These are phyloP conservation scores for Cryptococcus sp. DNA, from an alignment of 1,284 basidiomycete genomes.

Conservation along the genomic window DNA sequence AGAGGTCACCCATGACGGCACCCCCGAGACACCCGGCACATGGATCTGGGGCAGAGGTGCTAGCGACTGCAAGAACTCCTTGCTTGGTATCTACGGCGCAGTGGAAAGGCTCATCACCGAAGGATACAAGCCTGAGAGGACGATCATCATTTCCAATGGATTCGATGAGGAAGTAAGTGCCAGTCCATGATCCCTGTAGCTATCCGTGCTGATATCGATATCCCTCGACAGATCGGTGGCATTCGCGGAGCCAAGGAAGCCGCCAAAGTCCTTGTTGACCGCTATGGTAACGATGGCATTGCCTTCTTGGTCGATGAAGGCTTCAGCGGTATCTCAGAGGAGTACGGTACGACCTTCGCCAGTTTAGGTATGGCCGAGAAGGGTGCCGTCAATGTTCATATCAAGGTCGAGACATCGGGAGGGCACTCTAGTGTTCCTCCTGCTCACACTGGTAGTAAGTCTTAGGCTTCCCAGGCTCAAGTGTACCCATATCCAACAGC, in stretches of 20 bases:
- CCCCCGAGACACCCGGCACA: slow-evolving; percentile 45
- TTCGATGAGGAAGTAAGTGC: slow-evolving; percentile 59
- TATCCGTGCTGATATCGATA: too few species aligned
- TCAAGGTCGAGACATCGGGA: slow-evolving; percentile 50
- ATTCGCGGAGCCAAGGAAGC: slow-evolving; percentile 48
- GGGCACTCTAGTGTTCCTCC: slow-evolving; percentile 53
- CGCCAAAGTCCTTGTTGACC: slow-evolving; percentile 41
- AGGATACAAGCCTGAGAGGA: slow-evolving; percentile 54
- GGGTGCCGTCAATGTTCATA: slow-evolving; percentile 48
- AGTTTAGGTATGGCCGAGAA: slow-evolving; percentile 56
- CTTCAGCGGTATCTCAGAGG: slow-evolving; percentile 49
- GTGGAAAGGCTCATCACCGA: slow-evolving; percentile 56
- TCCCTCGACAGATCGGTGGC: slow-evolving; percentile 42
- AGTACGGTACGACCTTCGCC: slow-evolving; percentile 50
- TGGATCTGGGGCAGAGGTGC: slow-evolving; percentile 60
- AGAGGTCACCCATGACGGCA: slow-evolving; percentile 48
- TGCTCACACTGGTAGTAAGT: slow-evolving; percentile 52
- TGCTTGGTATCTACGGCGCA: slow-evolving; percentile 55
- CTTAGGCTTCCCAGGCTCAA: background rate
- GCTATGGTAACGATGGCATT: slow-evolving; percentile 53
- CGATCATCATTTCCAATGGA: slow-evolving; percentile 57
- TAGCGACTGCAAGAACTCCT: slow-evolving; percentile 55
- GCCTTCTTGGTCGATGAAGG: slow-evolving; percentile 57
- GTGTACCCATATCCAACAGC: too few species aligned
- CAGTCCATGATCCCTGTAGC: background rate